A percentile compares a stretch with the other conserved stretches of the same genome.
Evolutionary conservation across 192 early-diverging fungal species (phyloP).

Genomic region (Backusella westeae): DNA sequence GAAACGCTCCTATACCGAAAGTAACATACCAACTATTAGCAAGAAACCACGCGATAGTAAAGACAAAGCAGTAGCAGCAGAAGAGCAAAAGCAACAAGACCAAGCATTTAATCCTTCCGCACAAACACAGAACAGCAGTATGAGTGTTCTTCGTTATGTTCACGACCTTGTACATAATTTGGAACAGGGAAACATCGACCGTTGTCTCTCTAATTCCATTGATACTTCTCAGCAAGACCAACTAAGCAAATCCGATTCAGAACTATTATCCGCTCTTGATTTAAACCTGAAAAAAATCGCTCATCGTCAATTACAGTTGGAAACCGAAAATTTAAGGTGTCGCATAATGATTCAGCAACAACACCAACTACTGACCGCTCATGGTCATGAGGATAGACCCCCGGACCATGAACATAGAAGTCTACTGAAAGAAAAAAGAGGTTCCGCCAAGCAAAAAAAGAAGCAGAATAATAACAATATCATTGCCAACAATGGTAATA

Average conservation of each 20-base stretch:
- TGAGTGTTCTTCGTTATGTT: slow-evolving; percentile 12
- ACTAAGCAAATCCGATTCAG: slow-evolving; percentile 7
- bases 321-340: slow-evolving; percentile 33
- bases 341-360: slow-evolving; percentile 31
- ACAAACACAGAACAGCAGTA: background rate
- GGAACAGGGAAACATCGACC: slow-evolving; percentile 15
- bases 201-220: slow-evolving; percentile 4
- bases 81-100: background rate
- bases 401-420: background rate
- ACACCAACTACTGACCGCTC: slow-evolving; percentile 18
- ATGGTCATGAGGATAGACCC: slow-evolving; percentile 14
- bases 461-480: background rate
- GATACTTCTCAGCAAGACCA: slow-evolving; percentile 10
- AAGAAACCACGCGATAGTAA: slow-evolving; percentile 16
- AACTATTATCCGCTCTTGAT: slow-evolving; percentile 15
- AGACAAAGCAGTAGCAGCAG: background rate
- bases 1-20: slow-evolving; percentile 12
- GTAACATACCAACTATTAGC: slow-evolving; percentile 9
- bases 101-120: background rate
- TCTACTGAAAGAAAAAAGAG: background rate
- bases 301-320: slow-evolving; percentile 29
- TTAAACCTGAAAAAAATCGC: slow-evolving; percentile 22
- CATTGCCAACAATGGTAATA: background rate
- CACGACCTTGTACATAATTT: slow-evolving; percentile 10
- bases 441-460: background rate